Base-by-base conservation (phyloP, 2,329 filamentous ascomycete genomes). In the Epichloe glyceriae region DNA sequence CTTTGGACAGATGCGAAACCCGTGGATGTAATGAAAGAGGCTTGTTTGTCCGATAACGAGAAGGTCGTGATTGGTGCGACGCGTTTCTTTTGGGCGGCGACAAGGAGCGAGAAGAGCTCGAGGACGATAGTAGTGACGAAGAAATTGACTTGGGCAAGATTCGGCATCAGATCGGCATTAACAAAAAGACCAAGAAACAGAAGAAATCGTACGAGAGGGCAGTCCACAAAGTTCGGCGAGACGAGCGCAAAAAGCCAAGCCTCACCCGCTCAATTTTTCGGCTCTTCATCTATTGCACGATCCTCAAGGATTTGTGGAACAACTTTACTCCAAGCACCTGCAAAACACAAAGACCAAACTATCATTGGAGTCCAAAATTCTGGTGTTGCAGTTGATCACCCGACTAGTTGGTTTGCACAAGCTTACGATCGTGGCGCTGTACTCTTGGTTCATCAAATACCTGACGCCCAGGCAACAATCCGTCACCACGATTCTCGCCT, bases 1-100 rank as follows among this genome's bases (percentile, higher is more conserved):
- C 83, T 97, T 56, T 98, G 93, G 93, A 88, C 86, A 10, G 93
- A 98, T 61, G 80, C 89, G 2, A 93, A 90, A 65, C 83, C 91
- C 0, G 93, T 97, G n/a, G 89, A 95, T 61, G 87, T 97, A 57
- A 97, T 98, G 90, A 95, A 95, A 69, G 86, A 95, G 68, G 89
- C 91, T 0, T 83, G 85, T 50, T 70, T 98, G 51, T 82, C 88
- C 3, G 85, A 95, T 48, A 95, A 96, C 59, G 88, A 94, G 60
- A 98, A 98, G 70, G 89, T 97, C 3, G 80, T 93, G 26, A 74
- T 86, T 5, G 88, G 89, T 15, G 90, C 88, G 43, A 87, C 94
- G 14, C 80, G 88, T 22, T 98, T 97, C 73, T 98, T 98, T 72
- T 98, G 1, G 93, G 93, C 22, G 90, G 90, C 35, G 93, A 98